phyloP scores from a whole-genome alignment of 148 eudicot genomes.

The Nyssa sinensis region DNA sequence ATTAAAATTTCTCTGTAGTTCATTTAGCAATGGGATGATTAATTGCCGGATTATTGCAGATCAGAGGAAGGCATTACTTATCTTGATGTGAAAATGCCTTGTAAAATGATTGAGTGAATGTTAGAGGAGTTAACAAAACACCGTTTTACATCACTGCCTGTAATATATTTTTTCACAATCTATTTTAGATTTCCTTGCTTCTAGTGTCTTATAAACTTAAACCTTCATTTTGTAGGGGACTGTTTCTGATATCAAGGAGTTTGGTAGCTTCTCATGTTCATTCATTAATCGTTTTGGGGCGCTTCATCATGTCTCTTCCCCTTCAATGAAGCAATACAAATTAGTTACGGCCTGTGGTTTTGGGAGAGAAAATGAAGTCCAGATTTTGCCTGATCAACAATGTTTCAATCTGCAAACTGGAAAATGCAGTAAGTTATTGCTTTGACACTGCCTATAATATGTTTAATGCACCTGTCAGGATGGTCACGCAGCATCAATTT shows the following conservation, averaged over 20 bases:
- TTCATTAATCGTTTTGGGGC: constrained; percentile 6
- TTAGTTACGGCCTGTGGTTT: constrained; percentile 10
- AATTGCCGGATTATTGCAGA: not conserved
- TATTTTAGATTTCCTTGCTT: not conserved
- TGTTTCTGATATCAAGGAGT: constrained; percentile 7
- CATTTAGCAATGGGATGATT: not conserved
- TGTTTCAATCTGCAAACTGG: constrained; percentile 1
- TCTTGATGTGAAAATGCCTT: not conserved
- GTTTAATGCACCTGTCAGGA: not conserved
- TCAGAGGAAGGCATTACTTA: not conserved
- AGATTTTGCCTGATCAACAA: constrained; percentile 4
- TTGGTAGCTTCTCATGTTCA: constrained; percentile 9
- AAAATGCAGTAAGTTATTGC: constrained; percentile 15
- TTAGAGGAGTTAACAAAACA: not conserved
- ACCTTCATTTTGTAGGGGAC: constrained; percentile 5
- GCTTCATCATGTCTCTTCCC: constrained; percentile 13
- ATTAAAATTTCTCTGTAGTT: not conserved
- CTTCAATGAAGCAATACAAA: constrained; percentile 8
- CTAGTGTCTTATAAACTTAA: not conserved
- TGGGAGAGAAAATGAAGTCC: constrained; percentile 11
- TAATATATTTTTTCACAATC: not conserved
- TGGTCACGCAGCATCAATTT: too few species aligned
- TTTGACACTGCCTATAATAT: not conserved
- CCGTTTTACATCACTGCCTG: not conserved
- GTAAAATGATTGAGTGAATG: not conserved